Percentiles rank a stretch among this genome's conserved stretches.
Conservation (phyloP, 257 asterid species). For the Plectranthus barbatus region DNA sequence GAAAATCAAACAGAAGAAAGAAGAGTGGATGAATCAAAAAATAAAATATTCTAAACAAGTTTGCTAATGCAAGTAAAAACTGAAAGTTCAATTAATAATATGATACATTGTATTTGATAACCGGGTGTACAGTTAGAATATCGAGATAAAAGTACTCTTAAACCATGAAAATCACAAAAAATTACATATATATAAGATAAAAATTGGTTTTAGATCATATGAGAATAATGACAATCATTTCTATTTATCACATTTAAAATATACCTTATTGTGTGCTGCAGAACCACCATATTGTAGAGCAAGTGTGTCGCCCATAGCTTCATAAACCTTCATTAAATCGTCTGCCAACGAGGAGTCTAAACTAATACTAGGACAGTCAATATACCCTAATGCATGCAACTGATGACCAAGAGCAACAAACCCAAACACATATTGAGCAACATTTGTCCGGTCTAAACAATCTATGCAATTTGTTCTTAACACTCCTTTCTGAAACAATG, state of each 20-base stretch:
- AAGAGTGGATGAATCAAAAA: neutral
- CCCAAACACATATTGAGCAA: conserved; percentile 90
- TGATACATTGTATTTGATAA: no score
- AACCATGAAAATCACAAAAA: no score
- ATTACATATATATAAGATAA: neutral
- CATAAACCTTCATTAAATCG: conserved; percentile 71
- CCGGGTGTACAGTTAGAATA: no score
- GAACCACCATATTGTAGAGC: conserved; percentile 97
- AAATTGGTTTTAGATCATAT: neutral
- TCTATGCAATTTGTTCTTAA: conserved; percentile 93
- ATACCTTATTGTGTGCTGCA: conserved; percentile 96
- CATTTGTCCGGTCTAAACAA: conserved; percentile 95
- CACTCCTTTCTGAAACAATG: conserved; percentile 74
- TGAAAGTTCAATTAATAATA: no score
- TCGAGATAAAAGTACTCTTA: no score
- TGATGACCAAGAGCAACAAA: conserved; percentile 77
- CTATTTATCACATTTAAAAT: neutral
- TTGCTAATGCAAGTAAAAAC: neutral
- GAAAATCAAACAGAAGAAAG: conserved; percentile 11
- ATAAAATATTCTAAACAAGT: neutral
- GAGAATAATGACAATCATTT: neutral
- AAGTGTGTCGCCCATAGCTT: conserved; percentile 94
- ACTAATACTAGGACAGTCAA: conserved; percentile 35
- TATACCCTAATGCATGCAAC: conserved; percentile 66
- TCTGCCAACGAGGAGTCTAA: conserved; percentile 62